phyloP scores from a whole-genome alignment of 1,284 basidiomycete species.

The Leccinum subrobustum region DNA sequence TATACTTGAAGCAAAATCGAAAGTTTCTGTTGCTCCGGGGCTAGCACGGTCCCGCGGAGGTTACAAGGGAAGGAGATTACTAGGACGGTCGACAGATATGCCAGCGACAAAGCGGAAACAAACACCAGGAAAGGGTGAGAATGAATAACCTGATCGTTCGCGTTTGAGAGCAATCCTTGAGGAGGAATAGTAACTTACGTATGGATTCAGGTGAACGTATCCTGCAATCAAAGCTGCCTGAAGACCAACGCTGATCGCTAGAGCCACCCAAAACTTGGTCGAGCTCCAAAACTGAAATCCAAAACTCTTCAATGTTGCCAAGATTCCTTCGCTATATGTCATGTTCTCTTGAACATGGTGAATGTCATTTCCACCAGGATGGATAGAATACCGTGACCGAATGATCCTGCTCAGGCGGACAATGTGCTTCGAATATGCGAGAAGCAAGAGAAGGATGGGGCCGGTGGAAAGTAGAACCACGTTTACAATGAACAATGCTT shows the following conservation, averaged over 20 bases:
- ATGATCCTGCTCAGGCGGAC: slow-evolving; percentile 15
- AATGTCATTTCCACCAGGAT: slow-evolving; percentile 6
- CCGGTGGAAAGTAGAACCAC: slow-evolving; percentile 60
- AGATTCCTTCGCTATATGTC: slow-evolving; percentile 9
- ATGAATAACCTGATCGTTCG: slow-evolving; percentile 52
- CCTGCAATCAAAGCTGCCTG: slow-evolving; percentile 49
- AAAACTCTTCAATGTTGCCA: slow-evolving; percentile 19
- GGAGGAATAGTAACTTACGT: slow-evolving; percentile 43
- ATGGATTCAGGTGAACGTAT: slow-evolving; percentile 58
- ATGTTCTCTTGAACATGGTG: slow-evolving; percentile 6
- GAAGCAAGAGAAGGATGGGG: slow-evolving; percentile 50
- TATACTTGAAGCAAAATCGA: slow-evolving; percentile 49
- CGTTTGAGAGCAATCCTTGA: slow-evolving; percentile 6
- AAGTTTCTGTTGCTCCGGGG: slow-evolving; percentile 42
- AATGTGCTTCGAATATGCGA: slow-evolving; percentile 39
- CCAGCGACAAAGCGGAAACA: slow-evolving; percentile 46
- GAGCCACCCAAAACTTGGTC: slow-evolving; percentile 58
- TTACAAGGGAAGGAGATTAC: slow-evolving; percentile 25
- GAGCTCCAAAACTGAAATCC: slow-evolving; percentile 40
- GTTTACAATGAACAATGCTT: slow-evolving; percentile 53
- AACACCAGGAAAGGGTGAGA: slow-evolving; percentile 54
- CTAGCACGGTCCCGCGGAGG: slow-evolving; percentile 5
- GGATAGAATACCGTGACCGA: slow-evolving; percentile 20
- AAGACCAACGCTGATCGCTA: slow-evolving; percentile 44
- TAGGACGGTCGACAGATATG: slow-evolving; percentile 42